Percentiles rank a stretch among this genome's conserved stretches.
These are phyloP conservation scores for Blastobotrys peoriensis DNA, from an alignment of 805 yeast species.

Conservation along the genomic window DNA sequence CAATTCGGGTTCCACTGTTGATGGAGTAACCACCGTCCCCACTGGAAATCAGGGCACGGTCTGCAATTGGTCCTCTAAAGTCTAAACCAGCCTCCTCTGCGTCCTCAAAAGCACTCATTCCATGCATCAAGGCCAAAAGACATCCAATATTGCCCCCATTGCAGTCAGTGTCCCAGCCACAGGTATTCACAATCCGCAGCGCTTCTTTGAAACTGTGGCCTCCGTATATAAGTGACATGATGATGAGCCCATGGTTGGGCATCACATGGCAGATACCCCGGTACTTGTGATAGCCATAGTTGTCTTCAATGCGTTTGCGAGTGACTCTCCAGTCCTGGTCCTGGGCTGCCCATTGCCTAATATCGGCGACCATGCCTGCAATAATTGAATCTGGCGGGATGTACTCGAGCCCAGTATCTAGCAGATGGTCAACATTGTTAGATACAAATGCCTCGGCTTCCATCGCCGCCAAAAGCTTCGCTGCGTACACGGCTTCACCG, in stretches of 20 bases:
- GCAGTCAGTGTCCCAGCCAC: constrained; percentile 8
- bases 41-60: constrained; percentile 5
- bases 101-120: constrained; percentile 1
- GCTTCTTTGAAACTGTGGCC: constrained; percentile 5
- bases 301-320: constrained; percentile 3
- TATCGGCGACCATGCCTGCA: constrained; percentile 2
- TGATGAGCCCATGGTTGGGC: constrained; percentile 6
- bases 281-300: constrained; percentile 6
- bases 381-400: constrained; percentile 1
- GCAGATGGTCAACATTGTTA: constrained; percentile 2
- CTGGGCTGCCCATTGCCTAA: constrained; percentile 1
- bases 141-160: constrained; percentile 5
- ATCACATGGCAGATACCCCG: constrained; percentile 6
- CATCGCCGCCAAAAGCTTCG: constrained; percentile 6
- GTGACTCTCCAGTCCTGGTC: constrained; percentile 6
- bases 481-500: constrained; percentile 6
- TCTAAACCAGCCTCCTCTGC: not conserved
- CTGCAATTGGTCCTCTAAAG: constrained; percentile 6
- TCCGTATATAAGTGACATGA: constrained; percentile 4
- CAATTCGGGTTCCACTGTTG: constrained; percentile 1
- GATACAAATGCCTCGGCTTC: constrained; percentile 7
- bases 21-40: constrained; percentile 7
- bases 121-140: constrained; percentile 3
- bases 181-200: constrained; percentile 2
- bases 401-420: constrained; percentile 3